Base-by-base conservation (phyloP, 495 filamentous ascomycete species). In the Trichocladium uniseriatum region DNA sequence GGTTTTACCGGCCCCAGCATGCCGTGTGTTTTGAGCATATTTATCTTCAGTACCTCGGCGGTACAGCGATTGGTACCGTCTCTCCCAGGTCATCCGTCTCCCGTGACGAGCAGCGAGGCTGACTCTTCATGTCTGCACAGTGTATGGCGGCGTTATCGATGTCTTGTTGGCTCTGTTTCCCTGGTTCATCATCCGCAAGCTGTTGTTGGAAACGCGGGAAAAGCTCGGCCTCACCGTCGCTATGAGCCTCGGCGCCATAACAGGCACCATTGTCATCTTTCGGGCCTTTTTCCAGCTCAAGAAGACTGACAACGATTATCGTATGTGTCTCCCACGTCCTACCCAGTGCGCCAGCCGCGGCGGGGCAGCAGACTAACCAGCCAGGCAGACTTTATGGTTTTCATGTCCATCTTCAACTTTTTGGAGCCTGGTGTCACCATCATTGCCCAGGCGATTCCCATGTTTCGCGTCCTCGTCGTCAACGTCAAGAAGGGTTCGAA, bases 221-320 rank as follows among this genome's bases (percentile, higher is more conserved):
- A 67, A 66, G 34, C 35, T 63, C 21, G 64, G 65, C 15, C 52
- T 68, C 19, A 54, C 50, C 2, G 19, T 63, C 3, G 60, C 60
- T 20, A 68, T 68, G 65, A 62, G 63, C 38, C 54, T 68, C 38
- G 65, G 65, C 10, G 36, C 45, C 43, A 27, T 57, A 7, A 57
- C 51, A 4, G 55, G 55, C 19, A 41, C 46, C 29, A 44, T 57
- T 9, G 55, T 57, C 32, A 54, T 57, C 18, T 29, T 57, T 24
- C 55, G 55, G 10, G 42, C 51, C 15, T 57, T 57, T 41, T 51
- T 42, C 43, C 45, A 50, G 20, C 28, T 54, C 31, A 46, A 2
- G 38, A 27, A 18, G 16, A 52, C 32, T 19, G 49, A 51, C 36
- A 51, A 52, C 38, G 32, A 58, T 31, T 58, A 55, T 24, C 52